Evolutionary conservation across 2,329 filamentous ascomycete genomes (phyloP).

Genomic region (Polychaeton citri): DNA sequence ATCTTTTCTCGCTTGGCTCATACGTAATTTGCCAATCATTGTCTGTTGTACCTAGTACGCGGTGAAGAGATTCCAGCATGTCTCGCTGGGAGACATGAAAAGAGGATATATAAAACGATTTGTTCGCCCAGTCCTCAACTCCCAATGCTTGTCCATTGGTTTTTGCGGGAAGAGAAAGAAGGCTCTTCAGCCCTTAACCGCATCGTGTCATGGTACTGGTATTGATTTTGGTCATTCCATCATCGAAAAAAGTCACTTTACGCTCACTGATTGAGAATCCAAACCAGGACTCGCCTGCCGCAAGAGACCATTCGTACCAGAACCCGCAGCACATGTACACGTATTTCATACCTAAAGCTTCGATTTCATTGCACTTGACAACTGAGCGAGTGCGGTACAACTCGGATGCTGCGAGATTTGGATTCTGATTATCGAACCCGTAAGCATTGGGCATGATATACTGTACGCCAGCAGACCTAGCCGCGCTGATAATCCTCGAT

Average conservation of each 20-base stretch:
- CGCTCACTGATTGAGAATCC: slow-evolving; percentile 18
- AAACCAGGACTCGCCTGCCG: slow-evolving; percentile 9
- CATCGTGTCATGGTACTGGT: slow-evolving; percentile 20
- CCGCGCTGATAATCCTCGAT: slow-evolving; percentile 17
- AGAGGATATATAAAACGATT: slow-evolving; percentile 18
- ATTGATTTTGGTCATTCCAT: slow-evolving; percentile 17
- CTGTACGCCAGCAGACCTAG: slow-evolving; percentile 15
- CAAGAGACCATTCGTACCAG: slow-evolving; percentile 20
- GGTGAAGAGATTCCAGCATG: slow-evolving; percentile 24
- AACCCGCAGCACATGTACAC: slow-evolving; percentile 16
- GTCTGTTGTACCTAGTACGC: slow-evolving; percentile 20
- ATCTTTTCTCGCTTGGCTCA: slow-evolving; percentile 27
- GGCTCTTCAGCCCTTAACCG: slow-evolving; percentile 20
- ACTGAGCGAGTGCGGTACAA: not conserved
- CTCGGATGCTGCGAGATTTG: not conserved
- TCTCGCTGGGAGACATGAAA: slow-evolving; percentile 25
- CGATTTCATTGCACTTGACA: not conserved
- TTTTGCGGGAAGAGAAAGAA: too few relatives aligned
- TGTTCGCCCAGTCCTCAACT: slow-evolving; percentile 14
- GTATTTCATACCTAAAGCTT: slow-evolving; percentile 6
- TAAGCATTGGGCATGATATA: slow-evolving; percentile 20
- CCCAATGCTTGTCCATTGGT: slow-evolving; percentile 19
- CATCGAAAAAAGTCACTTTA: slow-evolving; percentile 13
- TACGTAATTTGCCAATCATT: slow-evolving; percentile 22
- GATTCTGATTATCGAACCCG: slow-evolving; percentile 5